Percentiles rank a stretch among this genome's conserved stretches.
phyloP scores from a whole-genome alignment of 495 filamentous ascomycete species.

The Pyrenopolyporus hunteri region DNA sequence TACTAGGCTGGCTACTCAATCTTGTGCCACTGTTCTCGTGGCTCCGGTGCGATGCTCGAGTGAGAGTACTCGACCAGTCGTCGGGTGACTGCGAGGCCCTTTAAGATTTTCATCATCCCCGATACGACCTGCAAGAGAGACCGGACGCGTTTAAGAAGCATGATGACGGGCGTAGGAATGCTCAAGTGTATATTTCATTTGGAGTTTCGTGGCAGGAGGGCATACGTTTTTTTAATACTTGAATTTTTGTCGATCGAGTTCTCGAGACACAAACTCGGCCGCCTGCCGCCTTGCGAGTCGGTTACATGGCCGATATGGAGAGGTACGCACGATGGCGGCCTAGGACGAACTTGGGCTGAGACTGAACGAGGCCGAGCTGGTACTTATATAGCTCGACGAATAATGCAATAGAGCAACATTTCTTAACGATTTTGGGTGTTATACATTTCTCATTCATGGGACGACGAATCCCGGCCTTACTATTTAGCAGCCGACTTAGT shows the following conservation, averaged over 20 bases:
- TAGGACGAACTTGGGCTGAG: slow-evolving; percentile 22
- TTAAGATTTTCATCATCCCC: not conserved
- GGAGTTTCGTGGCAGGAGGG: slow-evolving; percentile 45
- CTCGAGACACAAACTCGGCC: slow-evolving; percentile 20
- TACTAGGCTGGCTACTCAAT: slow-evolving; percentile 16
- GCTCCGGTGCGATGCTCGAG: slow-evolving; percentile 12
- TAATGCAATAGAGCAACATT: slow-evolving; percentile 45
- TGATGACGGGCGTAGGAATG: slow-evolving; percentile 37
- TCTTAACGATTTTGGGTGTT: slow-evolving; percentile 1
- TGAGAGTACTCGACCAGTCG: not conserved
- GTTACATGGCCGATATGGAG: slow-evolving; percentile 16
- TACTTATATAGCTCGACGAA: slow-evolving; percentile 33
- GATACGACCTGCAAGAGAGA: slow-evolving; percentile 16
- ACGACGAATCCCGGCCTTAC: no score
- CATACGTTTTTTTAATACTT: slow-evolving; percentile 45
- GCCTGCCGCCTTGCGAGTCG: slow-evolving; percentile 27
- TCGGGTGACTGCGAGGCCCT: slow-evolving; percentile 1
- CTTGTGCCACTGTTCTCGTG: slow-evolving; percentile 5
- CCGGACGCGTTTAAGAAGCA: slow-evolving; percentile 31
- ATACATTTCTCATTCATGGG: no score
- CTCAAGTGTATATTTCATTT: slow-evolving; percentile 46
- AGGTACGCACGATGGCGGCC: slow-evolving; percentile 16
- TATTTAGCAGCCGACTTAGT: no score
- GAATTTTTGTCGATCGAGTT: slow-evolving; percentile 35
- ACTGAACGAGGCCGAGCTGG: slow-evolving; percentile 33